phyloP scores from a whole-genome alignment of 345 rosid genomes.

The Corymbia maculata region DNA sequence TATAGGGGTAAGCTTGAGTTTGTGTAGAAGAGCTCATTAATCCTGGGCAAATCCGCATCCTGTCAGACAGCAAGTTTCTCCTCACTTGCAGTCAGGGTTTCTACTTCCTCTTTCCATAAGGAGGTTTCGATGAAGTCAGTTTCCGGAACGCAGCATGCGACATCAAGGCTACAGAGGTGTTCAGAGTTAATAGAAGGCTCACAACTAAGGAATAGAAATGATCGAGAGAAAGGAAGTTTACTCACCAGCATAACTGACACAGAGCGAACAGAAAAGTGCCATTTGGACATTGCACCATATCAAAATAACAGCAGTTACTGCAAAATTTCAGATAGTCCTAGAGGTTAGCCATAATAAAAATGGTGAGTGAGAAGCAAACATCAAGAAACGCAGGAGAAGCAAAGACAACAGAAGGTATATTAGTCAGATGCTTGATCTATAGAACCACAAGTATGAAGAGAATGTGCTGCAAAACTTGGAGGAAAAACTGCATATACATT shows the following conservation, averaged over 20 bases:
- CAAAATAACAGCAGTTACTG: conserved; percentile 68
- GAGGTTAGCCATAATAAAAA: neutral
- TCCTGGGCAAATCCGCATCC: neutral
- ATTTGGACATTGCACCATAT: conserved; percentile 67
- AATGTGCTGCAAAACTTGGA: neutral
- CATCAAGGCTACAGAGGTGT: conserved; percentile 40
- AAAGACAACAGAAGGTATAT: neutral
- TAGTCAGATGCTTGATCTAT: neutral
- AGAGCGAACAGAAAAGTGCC: conserved; percentile 70
- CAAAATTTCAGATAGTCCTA: conserved; percentile 12
- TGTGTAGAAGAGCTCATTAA: neutral
- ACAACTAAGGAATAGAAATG: neutral
- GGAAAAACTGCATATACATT: neutral
- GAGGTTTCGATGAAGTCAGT: conserved; percentile 53
- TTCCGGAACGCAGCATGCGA: conserved; percentile 79
- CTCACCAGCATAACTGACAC: conserved; percentile 68
- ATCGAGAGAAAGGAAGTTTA: neutral
- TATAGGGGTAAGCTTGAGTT: neutral
- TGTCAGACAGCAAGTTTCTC: neutral
- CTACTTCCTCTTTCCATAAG: conserved; percentile 8
- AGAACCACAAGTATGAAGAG: neutral
- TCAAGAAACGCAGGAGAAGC: neutral
- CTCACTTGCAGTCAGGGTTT: neutral
- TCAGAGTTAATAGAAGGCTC: neutral
- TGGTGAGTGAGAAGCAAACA: neutral